Conservation (phyloP, 768 basidiomycete genomes). For the Amanita jacksonii region DNA sequence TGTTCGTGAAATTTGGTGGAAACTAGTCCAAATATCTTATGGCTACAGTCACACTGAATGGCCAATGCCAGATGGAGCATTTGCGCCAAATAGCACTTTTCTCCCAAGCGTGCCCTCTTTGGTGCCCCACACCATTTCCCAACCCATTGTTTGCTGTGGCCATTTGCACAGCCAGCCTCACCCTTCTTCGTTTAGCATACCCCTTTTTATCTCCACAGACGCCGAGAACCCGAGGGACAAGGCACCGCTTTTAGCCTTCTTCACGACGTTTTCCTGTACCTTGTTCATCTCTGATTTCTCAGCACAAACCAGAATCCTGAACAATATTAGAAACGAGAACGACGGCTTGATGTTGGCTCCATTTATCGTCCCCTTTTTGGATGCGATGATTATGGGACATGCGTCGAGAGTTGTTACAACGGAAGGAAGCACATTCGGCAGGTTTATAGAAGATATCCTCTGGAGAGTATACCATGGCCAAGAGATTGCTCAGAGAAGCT, state of each 20-base stretch:
- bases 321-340: conserved; percentile 29
- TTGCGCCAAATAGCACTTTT: conserved; percentile 4
- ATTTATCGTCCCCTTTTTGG: conserved; percentile 50
- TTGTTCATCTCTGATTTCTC: conserved; percentile 49
- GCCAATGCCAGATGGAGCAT: conserved; percentile 18
- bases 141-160: background rate
- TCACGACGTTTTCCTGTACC: conserved; percentile 51
- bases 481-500: conserved; percentile 42
- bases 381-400: conserved; percentile 57
- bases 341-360: conserved; percentile 38
- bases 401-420: conserved; percentile 58
- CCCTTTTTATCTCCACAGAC: conserved; percentile 63
- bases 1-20: conserved; percentile 44
- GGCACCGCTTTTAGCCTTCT: conserved; percentile 35
- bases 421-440: conserved; percentile 66
- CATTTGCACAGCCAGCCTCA: conserved; percentile 22
- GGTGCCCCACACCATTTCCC: background rate
- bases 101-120: background rate
- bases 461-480: conserved; percentile 51
- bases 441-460: conserved; percentile 56
- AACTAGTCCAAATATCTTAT: conserved; percentile 31
- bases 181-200: conserved; percentile 36
- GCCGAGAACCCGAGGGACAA: conserved; percentile 28
- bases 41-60: conserved; percentile 4
- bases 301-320: conserved; percentile 20